Percentiles rank a stretch among this genome's conserved stretches.
Evolutionary conservation across 2,329 filamentous ascomycete genomes (phyloP).

Genomic region (Simplicillium sp.): DNA sequence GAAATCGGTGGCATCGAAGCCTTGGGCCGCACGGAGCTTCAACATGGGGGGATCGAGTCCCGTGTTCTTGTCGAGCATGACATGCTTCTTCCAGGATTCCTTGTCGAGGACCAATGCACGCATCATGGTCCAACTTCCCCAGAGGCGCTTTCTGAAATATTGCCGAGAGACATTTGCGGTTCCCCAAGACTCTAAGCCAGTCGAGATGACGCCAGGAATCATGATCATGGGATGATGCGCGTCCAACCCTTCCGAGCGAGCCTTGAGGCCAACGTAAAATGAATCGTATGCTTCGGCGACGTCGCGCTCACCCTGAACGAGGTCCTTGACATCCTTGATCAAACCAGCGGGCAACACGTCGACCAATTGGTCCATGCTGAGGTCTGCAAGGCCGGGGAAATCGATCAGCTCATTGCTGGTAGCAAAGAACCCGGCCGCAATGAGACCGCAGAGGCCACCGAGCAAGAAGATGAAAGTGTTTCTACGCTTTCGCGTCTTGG

Average conservation of each 20-base stretch:
- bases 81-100: slow-evolving; percentile 86
- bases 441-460: slow-evolving; percentile 80
- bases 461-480: slow-evolving; percentile 78
- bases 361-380: slow-evolving; percentile 76
- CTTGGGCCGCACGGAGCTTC: slow-evolving; percentile 87
- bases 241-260: slow-evolving; percentile 67
- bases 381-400: slow-evolving; percentile 58
- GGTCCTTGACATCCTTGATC: slow-evolving; percentile 73
- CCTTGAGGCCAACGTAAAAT: slow-evolving; percentile 81
- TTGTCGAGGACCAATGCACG: slow-evolving; percentile 87
- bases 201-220: slow-evolving; percentile 96
- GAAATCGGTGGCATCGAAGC: slow-evolving; percentile 96
- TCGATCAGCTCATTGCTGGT: slow-evolving; percentile 84
- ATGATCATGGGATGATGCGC: slow-evolving; percentile 89
- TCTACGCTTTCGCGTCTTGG: slow-evolving; percentile 58
- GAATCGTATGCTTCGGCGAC: slow-evolving; percentile 80
- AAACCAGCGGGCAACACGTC: slow-evolving; percentile 84
- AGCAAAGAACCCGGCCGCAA: slow-evolving; percentile 85
- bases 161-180: slow-evolving; percentile 75
- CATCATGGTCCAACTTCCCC: slow-evolving; percentile 99
- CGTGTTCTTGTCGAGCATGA: slow-evolving; percentile 90
- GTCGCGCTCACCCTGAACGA: slow-evolving; percentile 81
- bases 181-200: slow-evolving; percentile 92
- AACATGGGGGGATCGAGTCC: slow-evolving; percentile 84
- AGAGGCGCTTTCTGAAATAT: slow-evolving; percentile 90